These are phyloP conservation scores for Erysimum pusillum DNA, from an alignment of 441 rosid genomes.

Conservation along the genomic window DNA sequence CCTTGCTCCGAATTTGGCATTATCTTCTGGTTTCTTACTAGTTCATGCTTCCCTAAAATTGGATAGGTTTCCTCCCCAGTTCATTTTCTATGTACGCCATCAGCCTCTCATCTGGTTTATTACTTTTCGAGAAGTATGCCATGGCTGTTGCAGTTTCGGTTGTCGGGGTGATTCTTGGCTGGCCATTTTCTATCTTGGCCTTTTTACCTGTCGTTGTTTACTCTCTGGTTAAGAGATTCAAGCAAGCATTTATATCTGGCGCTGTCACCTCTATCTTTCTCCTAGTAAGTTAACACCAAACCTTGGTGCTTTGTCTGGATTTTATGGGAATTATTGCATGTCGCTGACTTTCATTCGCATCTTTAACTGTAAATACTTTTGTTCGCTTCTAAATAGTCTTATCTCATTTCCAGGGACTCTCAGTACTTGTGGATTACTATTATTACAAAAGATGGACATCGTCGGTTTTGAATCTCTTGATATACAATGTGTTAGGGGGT, in stretches of 20 bases:
- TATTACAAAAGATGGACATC: conserved; percentile 88
- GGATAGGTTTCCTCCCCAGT: conserved; percentile 92
- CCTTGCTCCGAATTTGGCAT: neutral
- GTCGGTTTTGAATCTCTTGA: conserved; percentile 79
- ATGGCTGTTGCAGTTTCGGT: conserved; percentile 77
- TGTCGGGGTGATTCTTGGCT: conserved; percentile 86
- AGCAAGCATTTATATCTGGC: conserved; percentile 72
- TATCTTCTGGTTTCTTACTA: neutral
- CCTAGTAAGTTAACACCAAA: conserved; percentile 60
- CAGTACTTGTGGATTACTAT: conserved; percentile 68
- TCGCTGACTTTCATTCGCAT: conserved; percentile 6
- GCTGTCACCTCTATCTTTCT: conserved; percentile 61
- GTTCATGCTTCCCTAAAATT: conserved; percentile 14
- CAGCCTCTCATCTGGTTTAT: conserved; percentile 89
- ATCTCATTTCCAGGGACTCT: conserved; percentile 68
- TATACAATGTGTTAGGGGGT: conserved; percentile 91
- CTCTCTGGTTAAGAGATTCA: conserved; percentile 72
- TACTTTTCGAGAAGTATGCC: conserved; percentile 81
- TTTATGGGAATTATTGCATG: neutral
- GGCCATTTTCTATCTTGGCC: conserved; percentile 94
- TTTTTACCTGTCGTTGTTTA: conserved; percentile 79
- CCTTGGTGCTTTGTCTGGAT: conserved; percentile 8
- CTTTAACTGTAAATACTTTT: conserved; percentile 19
- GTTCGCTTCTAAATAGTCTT: conserved; percentile 25
- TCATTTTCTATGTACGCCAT: conserved; percentile 97